Conservation (phyloP, 306 rosid species). For the Morella rubra region DNA sequence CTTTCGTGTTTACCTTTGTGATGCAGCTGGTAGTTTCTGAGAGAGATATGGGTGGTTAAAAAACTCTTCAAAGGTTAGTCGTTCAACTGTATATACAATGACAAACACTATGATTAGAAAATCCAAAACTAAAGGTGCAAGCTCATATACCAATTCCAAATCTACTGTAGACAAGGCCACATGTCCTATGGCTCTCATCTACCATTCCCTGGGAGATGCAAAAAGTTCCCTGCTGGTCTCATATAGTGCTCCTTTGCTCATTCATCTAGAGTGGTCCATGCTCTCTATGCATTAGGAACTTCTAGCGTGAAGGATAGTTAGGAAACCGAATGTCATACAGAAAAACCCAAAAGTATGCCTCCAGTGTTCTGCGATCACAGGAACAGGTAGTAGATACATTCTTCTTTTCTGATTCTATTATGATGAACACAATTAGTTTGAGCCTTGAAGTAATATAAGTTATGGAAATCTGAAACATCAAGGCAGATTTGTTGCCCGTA, state of each 20-base stretch:
- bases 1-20: constrained; percentile 57
- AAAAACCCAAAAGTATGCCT: constrained; percentile 27
- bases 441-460: constrained; percentile 9
- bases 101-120: constrained; percentile 23
- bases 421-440: constrained; percentile 19
- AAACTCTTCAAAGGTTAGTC: constrained; percentile 91
- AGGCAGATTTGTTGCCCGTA: constrained; percentile 27
- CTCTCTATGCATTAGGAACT: constrained; percentile 15
- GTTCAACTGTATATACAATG: constrained; percentile 72
- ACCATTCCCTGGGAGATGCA: neutral
- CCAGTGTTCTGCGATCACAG: constrained; percentile 29
- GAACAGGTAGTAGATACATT: constrained; percentile 21
- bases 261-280: neutral
- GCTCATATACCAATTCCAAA: constrained; percentile 9
- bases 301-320: constrained; percentile 19
- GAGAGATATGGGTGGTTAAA: constrained; percentile 78
- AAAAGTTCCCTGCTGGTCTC: too few relatives aligned
- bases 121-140: constrained; percentile 4
- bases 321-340: constrained; percentile 15
- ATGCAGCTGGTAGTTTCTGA: constrained; percentile 51
- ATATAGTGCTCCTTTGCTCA: neutral
- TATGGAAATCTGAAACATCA: constrained; percentile 30
- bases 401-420: constrained; percentile 15
- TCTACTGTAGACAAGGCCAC: constrained; percentile 20
- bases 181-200: constrained; percentile 1